A percentile compares a stretch with the other conserved stretches of the same genome.
Conservation (phyloP, 75 land plant species). For the Selaginella moellendorffii region DNA sequence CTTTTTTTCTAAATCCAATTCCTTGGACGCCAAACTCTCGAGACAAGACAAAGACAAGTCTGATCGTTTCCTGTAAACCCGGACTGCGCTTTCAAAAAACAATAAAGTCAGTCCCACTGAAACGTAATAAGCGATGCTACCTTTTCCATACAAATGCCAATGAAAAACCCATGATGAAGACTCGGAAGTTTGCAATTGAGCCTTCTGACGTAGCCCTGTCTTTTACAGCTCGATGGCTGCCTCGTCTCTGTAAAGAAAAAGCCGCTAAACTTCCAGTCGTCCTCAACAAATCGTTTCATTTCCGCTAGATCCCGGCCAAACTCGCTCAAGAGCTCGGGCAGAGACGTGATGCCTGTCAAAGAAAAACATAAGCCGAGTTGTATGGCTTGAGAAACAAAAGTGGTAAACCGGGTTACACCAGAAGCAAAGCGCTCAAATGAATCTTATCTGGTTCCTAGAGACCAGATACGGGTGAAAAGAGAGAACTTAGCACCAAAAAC, state of each 20-base stretch:
- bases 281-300: no score
- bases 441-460: constrained; percentile 43
- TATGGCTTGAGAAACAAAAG: no score
- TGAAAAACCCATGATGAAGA: constrained; percentile 94
- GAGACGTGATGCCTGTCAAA: constrained; percentile 43
- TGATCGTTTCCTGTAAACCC: constrained; percentile 52
- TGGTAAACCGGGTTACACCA: constrained; percentile 68
- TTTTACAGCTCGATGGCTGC: constrained; percentile 56
- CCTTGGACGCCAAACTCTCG: constrained; percentile 73
- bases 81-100: constrained; percentile 37
- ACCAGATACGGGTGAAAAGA: no score
- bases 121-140: no score
- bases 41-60: constrained; percentile 80
- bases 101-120: not conserved
- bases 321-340: constrained; percentile 61
- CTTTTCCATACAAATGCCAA: constrained; percentile 94
- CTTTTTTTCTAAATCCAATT: constrained; percentile 84
- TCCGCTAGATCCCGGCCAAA: constrained; percentile 74
- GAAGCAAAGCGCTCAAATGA: constrained; percentile 61
- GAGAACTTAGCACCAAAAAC: no score
- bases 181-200: constrained; percentile 70
- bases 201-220: constrained; percentile 84
- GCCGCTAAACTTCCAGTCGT: constrained; percentile 1
- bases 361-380: no score
- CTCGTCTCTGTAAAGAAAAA: constrained; percentile 21